Percentiles rank a stretch among this genome's conserved stretches.
These are phyloP conservation scores for Pseudocercospora cruenta DNA, from an alignment of 2,329 filamentous ascomycete species.

Conservation along the genomic window DNA sequence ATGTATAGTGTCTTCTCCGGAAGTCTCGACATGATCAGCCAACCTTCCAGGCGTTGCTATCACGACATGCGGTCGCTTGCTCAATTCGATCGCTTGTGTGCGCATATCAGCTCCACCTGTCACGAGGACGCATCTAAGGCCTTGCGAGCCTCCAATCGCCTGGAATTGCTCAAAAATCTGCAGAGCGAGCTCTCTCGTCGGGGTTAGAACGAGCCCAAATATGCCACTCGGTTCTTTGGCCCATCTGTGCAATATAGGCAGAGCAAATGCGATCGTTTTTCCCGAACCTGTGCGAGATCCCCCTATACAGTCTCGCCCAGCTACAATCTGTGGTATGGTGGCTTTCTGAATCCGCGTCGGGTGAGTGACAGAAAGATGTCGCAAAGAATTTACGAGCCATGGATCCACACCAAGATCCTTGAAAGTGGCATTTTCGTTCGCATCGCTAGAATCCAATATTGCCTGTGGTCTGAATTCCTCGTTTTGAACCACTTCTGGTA, in stretches of 20 bases:
- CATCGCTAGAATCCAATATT: conserved; percentile 36
- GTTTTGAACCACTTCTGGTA: neutral
- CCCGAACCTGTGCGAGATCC: conserved; percentile 93
- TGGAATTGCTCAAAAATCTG: conserved; percentile 97
- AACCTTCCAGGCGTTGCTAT: conserved; percentile 92
- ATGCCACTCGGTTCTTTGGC: conserved; percentile 89
- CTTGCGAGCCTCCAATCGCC: conserved; percentile 85
- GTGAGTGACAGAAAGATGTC: conserved; percentile 76
- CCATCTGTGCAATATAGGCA: conserved; percentile 93
- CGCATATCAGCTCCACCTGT: conserved; percentile 94
- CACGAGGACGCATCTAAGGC: conserved; percentile 83
- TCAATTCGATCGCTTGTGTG: conserved; percentile 80
- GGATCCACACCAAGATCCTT: conserved; percentile 36
- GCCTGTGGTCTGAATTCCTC: conserved; percentile 12
- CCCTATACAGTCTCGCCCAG: conserved; percentile 91
- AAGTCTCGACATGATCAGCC: conserved; percentile 89
- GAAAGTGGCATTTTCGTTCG: conserved; percentile 36
- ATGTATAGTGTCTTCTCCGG: conserved; percentile 85
- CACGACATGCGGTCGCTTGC: conserved; percentile 82
- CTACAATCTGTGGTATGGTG: conserved; percentile 89
- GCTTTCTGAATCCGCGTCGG: conserved; percentile 92
- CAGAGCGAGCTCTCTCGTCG: conserved; percentile 86
- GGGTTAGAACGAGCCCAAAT: conserved; percentile 86
- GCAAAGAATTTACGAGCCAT: conserved; percentile 85
- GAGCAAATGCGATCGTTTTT: conserved; percentile 95